A percentile compares a stretch with the other conserved stretches of the same genome.
Evolutionary conservation across 345 rosid genomes (phyloP).

Genomic region (thale cress (Arabidopsis thaliana)): DNA sequence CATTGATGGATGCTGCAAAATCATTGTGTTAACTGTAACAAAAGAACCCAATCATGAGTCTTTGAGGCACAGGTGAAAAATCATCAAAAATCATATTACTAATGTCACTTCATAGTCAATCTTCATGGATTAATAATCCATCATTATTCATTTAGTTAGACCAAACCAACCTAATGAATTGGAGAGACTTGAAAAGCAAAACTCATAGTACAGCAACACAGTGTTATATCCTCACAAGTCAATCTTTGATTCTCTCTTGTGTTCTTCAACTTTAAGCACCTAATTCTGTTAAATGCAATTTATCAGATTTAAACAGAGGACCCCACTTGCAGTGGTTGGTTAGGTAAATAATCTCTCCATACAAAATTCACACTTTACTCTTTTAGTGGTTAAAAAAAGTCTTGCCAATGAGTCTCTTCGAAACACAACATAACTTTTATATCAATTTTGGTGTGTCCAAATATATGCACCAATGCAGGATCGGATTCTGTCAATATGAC

Average conservation of each 20-base stretch:
- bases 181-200: constrained; percentile 27
- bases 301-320: constrained; percentile 9
- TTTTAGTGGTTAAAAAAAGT: constrained; percentile 34
- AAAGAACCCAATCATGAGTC: constrained; percentile 29
- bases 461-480: neutral
- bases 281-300: constrained; percentile 29
- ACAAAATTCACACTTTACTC: constrained; percentile 32
- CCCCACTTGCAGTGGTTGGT: constrained; percentile 47
- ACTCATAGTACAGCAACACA: constrained; percentile 10
- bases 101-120: constrained; percentile 45
- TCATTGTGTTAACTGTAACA: constrained; percentile 12
- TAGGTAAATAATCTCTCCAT: constrained; percentile 37
- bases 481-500: neutral
- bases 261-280: constrained; percentile 30
- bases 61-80: constrained; percentile 21
- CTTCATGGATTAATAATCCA: constrained; percentile 36
- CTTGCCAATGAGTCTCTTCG: constrained; percentile 25
- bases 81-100: constrained; percentile 30
- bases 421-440: constrained; percentile 28
- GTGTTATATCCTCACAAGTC: constrained; percentile 10
- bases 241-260: constrained; percentile 22
- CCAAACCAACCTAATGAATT: constrained; percentile 35
- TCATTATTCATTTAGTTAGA: constrained; percentile 41
- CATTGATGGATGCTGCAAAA: constrained; percentile 35
- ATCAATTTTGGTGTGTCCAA: constrained; percentile 8